These are phyloP conservation scores for Wickerhamiella kurtzmanii DNA, from an alignment of 805 yeast genomes.

Conservation along the genomic window DNA sequence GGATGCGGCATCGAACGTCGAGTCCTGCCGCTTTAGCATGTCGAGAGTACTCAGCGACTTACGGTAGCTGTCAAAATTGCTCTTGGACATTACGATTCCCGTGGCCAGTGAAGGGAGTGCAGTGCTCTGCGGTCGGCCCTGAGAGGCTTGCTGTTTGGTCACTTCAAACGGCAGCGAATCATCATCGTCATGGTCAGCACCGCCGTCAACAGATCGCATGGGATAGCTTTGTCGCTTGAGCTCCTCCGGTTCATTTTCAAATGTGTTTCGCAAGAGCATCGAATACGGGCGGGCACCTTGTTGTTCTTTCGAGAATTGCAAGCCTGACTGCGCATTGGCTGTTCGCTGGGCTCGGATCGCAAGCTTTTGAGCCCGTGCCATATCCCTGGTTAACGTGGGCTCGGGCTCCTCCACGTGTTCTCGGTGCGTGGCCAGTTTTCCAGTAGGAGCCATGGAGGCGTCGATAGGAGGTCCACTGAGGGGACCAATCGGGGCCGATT, in stretches of 20 bases:
- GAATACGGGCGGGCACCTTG: background rate
- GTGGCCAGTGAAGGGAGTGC: constrained; percentile 11
- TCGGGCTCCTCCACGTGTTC: background rate
- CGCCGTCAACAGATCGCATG: background rate
- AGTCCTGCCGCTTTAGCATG: constrained; percentile 12
- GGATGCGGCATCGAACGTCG: constrained; percentile 2
- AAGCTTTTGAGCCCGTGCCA: background rate
- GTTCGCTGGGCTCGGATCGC: background rate
- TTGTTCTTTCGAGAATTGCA: background rate
- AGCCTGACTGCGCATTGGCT: background rate
- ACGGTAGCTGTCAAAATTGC: constrained; percentile 19
- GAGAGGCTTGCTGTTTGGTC: constrained; percentile 16
- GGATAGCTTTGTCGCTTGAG: background rate
- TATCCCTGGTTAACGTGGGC: background rate
- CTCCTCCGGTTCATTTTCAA: background rate
- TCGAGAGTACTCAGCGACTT: constrained; percentile 12
- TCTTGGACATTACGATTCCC: constrained; percentile 19
- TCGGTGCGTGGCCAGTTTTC: background rate
- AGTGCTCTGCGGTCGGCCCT: constrained; percentile 10
- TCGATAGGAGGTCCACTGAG: constrained; percentile 1
- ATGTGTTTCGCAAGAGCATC: background rate
- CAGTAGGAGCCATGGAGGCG: background rate
- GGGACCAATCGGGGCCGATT: background rate
- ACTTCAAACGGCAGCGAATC: constrained; percentile 20
- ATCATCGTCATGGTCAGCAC: constrained; percentile 12